Conservation (phyloP, 805 yeast species). For the Yamadazyma takamatsuzukensis region DNA sequence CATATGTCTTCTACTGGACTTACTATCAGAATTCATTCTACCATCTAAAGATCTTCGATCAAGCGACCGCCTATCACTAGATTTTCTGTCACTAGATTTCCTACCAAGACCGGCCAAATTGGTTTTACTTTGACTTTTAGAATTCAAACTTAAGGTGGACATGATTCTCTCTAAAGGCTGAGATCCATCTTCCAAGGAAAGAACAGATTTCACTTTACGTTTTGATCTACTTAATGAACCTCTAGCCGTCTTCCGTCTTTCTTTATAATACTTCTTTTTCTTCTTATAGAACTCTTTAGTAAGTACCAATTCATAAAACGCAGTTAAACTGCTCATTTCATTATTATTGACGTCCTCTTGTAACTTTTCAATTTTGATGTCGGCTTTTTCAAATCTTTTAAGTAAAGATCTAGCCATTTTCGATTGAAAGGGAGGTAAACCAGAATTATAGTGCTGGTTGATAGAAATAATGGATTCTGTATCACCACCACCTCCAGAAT, state of each 20-base stretch:
- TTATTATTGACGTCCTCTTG: conserved; percentile 53
- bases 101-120: conserved; percentile 3
- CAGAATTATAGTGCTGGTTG: conserved; percentile 32
- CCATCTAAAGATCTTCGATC: conserved; percentile 3
- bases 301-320: conserved; percentile 66
- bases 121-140: conserved; percentile 16
- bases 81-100: conserved; percentile 4
- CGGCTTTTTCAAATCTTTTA: conserved; percentile 54
- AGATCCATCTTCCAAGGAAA: conserved; percentile 27
- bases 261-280: conserved; percentile 25
- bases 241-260: conserved; percentile 31
- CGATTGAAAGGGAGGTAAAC: conserved; percentile 46
- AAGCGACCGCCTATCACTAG: conserved; percentile 5
- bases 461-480: conserved; percentile 37
- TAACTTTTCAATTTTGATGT: conserved; percentile 61
- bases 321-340: conserved; percentile 69
- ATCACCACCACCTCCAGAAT: conserved; percentile 14
- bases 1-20: neutral
- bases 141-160: conserved; percentile 31
- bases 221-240: conserved; percentile 27
- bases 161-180: conserved; percentile 39
- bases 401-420: conserved; percentile 60
- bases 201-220: conserved; percentile 32
- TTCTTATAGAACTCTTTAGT: conserved; percentile 46
- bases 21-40: neutral